Conservation (phyloP, 805 yeast genomes). For the Lipomyces chichibuensis region DNA sequence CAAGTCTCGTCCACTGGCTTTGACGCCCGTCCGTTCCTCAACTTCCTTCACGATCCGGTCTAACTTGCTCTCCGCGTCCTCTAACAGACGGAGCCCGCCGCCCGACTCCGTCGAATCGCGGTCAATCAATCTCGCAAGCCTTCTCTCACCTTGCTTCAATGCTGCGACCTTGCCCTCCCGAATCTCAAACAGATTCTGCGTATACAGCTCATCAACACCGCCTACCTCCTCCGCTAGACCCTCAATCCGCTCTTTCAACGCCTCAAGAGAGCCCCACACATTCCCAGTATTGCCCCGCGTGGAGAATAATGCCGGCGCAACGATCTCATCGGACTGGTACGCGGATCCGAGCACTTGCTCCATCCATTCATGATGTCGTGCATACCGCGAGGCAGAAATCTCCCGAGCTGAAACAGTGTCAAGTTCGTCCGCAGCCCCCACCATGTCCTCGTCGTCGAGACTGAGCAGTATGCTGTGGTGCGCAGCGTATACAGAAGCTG, state of each 20-base stretch:
- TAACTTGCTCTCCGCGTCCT: not conserved
- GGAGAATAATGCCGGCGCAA: constrained; percentile 26
- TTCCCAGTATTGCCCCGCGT: constrained; percentile 8
- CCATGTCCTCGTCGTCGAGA: constrained; percentile 31
- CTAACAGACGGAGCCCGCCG: not conserved
- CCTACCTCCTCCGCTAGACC: constrained; percentile 16
- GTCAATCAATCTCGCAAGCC: not conserved
- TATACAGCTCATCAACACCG: constrained; percentile 25
- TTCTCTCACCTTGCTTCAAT: constrained; percentile 1
- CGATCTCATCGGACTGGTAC: constrained; percentile 24
- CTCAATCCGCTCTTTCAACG: constrained; percentile 21
- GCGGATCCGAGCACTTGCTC: constrained; percentile 48
- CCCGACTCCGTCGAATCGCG: not conserved
- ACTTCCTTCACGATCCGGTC: not conserved
- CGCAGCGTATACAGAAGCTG: constrained; percentile 17
- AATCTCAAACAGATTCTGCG: constrained; percentile 16
- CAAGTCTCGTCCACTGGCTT: not conserved
- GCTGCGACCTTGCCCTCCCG: constrained; percentile 9
- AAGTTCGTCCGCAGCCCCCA: constrained; percentile 42
- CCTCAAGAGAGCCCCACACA: constrained; percentile 28
- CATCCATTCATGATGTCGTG: constrained; percentile 52
- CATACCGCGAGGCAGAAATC: constrained; percentile 49
- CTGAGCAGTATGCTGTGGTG: constrained; percentile 24
- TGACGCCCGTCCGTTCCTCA: not conserved
- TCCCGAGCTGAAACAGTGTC: constrained; percentile 49